Evolutionary conservation across 352 stramenopile genomes (phyloP), one percentile per base, ranked within the genome.

Genomic region (Pythium oligandrum): DNA sequence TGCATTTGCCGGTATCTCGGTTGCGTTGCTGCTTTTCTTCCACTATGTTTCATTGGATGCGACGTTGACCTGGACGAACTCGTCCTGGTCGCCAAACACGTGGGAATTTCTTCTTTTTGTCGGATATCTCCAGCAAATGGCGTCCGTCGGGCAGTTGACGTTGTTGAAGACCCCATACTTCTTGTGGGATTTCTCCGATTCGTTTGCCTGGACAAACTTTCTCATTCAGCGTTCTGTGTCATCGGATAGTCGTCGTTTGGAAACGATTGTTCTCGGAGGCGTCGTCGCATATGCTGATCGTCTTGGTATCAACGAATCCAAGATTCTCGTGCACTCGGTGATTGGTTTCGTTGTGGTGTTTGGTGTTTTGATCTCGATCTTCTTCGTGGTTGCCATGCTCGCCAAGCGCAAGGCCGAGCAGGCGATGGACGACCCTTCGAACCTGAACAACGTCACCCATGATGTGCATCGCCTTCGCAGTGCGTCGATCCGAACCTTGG

Each of bases 21-120:
- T 86, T 30, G 71, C 72, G 32, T 49, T 89, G 35, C 44, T 89
- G 53, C 48, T 86, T 4, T 85, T 86, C 57, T 86, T 87, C 63
- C 76, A 86, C 52, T 86, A 79, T 52, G 63, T 83, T 0, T 80
- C 75, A 30, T 50, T 85, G 31, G 71, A 89, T 42, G 53, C 57
- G 6, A 66, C 68, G 43, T 50, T 73, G 11, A 55, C 73, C 34
- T 83, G 62, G 67, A 64, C 64, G 7, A 83, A 70, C 40, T 39
- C 67, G n/a, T 50, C 72, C 36, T 87, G 73, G 76, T 77, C 74
- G 44, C 78, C 78, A 4, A 90, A 90, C 55, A 84, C 78, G 26
- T 89, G 78, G 78, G 78, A 89, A 54, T 82, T 89, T 48, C 50
- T 86, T 39, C 59, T 83, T n/a, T 87, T 85, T 57, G 65, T 84